phyloP scores from a whole-genome alignment of 1,139 yeast genomes.

The Pichia sp. region DNA sequence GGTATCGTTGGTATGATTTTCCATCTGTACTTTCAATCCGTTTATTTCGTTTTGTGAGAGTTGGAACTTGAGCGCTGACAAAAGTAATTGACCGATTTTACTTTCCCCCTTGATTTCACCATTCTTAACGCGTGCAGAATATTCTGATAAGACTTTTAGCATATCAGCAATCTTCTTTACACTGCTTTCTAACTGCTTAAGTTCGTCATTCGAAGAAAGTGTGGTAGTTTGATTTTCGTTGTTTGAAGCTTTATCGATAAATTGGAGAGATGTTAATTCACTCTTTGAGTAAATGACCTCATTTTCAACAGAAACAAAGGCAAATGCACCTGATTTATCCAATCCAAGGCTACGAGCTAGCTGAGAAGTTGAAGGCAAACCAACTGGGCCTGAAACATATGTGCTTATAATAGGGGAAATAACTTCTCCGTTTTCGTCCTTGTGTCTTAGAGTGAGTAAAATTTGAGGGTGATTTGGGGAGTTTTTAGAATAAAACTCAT shows the following conservation, averaged over 20 bases:
- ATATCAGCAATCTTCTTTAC: slow-evolving; percentile 52
- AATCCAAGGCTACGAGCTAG: slow-evolving; percentile 38
- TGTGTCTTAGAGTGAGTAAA: slow-evolving; percentile 59
- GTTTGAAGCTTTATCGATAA: slow-evolving; percentile 34
- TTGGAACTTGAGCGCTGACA: slow-evolving; percentile 56
- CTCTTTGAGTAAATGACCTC: slow-evolving; percentile 53
- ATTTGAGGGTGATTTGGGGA: slow-evolving; percentile 73
- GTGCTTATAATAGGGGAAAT: slow-evolving; percentile 53
- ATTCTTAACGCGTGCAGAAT: slow-evolving; percentile 42
- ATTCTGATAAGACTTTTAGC: slow-evolving; percentile 53
- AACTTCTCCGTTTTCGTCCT: slow-evolving; percentile 36
- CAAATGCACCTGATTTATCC: slow-evolving; percentile 58
- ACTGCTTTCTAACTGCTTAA: slow-evolving; percentile 50
- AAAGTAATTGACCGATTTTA: slow-evolving; percentile 62
- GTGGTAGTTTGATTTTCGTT: slow-evolving; percentile 33
- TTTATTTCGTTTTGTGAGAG: slow-evolving; percentile 59
- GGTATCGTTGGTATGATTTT: slow-evolving; percentile 75
- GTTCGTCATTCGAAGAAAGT: slow-evolving; percentile 37
- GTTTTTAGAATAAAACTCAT: slow-evolving; percentile 72
- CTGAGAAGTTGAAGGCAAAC: slow-evolving; percentile 41
- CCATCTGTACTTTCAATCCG: slow-evolving; percentile 58
- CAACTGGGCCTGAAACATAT: slow-evolving; percentile 74
- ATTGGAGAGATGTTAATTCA: slow-evolving; percentile 56
- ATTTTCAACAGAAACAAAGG: slow-evolving; percentile 77
- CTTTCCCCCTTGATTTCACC: slow-evolving; percentile 47